Base-by-base conservation (phyloP, 805 yeast species). In the Metschnikowia vanudenii region DNA sequence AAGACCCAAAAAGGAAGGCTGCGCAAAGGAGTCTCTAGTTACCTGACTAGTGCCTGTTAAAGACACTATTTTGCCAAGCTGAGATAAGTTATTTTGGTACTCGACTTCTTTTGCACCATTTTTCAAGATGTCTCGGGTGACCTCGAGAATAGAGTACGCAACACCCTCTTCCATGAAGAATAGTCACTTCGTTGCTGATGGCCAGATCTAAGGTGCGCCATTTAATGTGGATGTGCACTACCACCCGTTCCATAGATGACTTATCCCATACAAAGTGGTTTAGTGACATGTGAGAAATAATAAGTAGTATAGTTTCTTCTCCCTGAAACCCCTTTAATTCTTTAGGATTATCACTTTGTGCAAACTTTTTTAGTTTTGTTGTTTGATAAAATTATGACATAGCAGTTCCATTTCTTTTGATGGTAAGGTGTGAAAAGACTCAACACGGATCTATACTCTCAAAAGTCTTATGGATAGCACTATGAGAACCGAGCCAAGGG, bases 61-160 rank as follows among this genome's bases (percentile, higher is more conserved):
- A 6, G 37, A 8, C 18, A 45, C 39, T 17, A 45, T 20, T 18
- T 26, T 24, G 19, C 47, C 24, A 3, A 44, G 43, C 32, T 19
- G 40, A 8, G 39, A 26, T 9, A 43, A 19, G 20, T 32, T 43
- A 13, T 9, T 20, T 8, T 43, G 33, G 26, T 43, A 43, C 8
- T 20, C 33, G n/a, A 14, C 26, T n/a, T 16, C n/a, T 33, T 32
- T 28, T 5, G 37, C 46, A 28, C 39, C 38, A 28, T 5, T 18
- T n/a, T 10, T n/a, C 41, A 43, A 32, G 11, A 43, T 38, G 16
- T 14, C 29, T 13, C 29, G 41, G 8, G 42, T 37, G 13, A 18
- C 37, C 12, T n/a, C 32, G 32, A 43, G 34, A 19, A 41, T 32
- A 37, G 40, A 24, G 18, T 26, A 14, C 5, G 16, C 32, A 37